Evolutionary conservation across 441 rosid species (phyloP), one percentile per base, ranked within the genome.

Genomic region (Eutrema salsugineum): DNA sequence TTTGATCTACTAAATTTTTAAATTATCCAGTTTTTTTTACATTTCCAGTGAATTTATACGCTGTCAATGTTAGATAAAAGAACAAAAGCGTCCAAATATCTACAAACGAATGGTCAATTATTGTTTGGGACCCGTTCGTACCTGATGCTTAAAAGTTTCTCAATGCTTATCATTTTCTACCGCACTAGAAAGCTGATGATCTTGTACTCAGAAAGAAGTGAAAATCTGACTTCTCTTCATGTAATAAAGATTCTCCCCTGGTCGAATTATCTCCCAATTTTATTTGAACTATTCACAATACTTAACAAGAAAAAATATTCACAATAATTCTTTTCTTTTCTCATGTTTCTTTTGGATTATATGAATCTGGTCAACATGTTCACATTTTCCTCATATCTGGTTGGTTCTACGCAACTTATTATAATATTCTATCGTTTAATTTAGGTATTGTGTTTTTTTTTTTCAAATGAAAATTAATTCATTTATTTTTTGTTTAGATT

Each of bases 361-460:
- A 32, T 62, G 46, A 20, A 53, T 32, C 17, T 42, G 11, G 76
- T 71, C 64, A 72, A 63, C 57, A 36, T 44, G 70, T 63, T 72
- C 70, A 72, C 76, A 63, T 56, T 54, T 54, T 27, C 33, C 32
- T 54, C 48, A 12, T 22, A 62, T 8, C 30, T 38, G 33, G 33
- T 16, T 70, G 49, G 5, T 69, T 39, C 33, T 15, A 43, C 20
- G 15, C 40, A 17, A 20, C 16, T 27, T 8, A 27, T 14, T 11
- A 35, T 19, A 4, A 6, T 6, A 27, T 42, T 22, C 1, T n/a
- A n/a, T 24, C 49, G 12, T 8, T 19, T 36, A 19, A 19, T 57
- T 35, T 36, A 36, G 7, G 51, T 5, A n/a, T 61, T 38, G 15
- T 40, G 32, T 32, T 32, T 6, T 47, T 32, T 32, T 6, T 33